Percentiles rank a stretch among this genome's conserved stretches.
These are phyloP conservation scores for Lanmaoa pseudosensibilis DNA, from an alignment of 768 basidiomycete species.

Conservation along the genomic window DNA sequence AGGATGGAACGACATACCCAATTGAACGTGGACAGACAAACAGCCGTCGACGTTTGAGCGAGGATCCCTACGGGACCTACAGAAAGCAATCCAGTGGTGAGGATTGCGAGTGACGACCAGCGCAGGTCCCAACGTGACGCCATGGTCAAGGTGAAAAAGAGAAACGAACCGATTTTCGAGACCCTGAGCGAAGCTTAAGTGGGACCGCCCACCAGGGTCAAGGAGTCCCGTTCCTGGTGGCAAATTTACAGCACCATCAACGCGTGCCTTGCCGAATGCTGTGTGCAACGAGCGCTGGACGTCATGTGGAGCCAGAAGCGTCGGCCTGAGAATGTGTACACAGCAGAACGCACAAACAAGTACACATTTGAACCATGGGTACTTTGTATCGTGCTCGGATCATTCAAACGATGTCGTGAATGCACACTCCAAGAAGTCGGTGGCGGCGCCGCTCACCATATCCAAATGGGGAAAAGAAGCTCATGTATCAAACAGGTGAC, in stretches of 20 bases:
- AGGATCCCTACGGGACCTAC: constrained; percentile 10
- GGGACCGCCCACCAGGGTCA: neutral
- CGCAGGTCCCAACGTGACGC: neutral
- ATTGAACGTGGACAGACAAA: constrained; percentile 21
- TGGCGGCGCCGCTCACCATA: neutral
- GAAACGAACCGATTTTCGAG: neutral
- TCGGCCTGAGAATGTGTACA: neutral
- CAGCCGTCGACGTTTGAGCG: constrained; percentile 27
- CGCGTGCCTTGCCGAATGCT: neutral
- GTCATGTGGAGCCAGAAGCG: neutral
- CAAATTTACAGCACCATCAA: constrained; percentile 9
- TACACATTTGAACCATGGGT: neutral
- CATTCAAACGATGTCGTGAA: neutral
- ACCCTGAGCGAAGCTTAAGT: neutral
- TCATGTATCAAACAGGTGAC: too few species aligned
- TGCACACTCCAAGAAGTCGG: too few species aligned
- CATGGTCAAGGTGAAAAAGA: constrained; percentile 9
- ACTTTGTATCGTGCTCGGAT: too few species aligned
- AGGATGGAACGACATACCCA: constrained; percentile 26
- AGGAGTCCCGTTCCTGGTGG: constrained; percentile 10
- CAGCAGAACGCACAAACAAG: neutral
- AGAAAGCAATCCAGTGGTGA: constrained; percentile 18
- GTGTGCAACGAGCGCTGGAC: neutral
- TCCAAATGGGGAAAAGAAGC: constrained; percentile 1
- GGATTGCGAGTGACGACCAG: constrained; percentile 20